Percentiles rank a stretch among this genome's conserved stretches.
These are phyloP conservation scores for Cadophora malorum DNA, from an alignment of 2,329 filamentous ascomycete species.

Conservation along the genomic window DNA sequence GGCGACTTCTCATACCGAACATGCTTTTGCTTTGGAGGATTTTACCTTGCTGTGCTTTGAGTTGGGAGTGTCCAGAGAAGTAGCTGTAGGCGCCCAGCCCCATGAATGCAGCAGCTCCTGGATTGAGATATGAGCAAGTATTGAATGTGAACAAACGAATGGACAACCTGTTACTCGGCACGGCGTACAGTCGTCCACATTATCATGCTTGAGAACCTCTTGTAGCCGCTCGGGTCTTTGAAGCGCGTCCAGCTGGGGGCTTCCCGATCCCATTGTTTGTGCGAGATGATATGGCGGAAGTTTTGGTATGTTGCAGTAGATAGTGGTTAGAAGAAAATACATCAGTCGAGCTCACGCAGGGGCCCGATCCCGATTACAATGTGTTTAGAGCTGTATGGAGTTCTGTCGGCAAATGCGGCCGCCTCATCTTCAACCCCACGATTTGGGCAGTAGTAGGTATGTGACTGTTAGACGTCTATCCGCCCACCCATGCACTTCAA, in stretches of 20 bases:
- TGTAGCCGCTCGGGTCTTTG: conserved; percentile 39
- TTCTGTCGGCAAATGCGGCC: conserved; percentile 28
- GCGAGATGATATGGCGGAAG: not conserved
- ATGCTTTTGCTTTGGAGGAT: conserved; percentile 73
- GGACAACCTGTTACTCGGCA: conserved; percentile 44
- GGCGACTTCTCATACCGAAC: conserved; percentile 75
- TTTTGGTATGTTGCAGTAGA: not conserved
- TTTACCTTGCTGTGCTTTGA: conserved; percentile 67
- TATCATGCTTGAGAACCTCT: conserved; percentile 39
- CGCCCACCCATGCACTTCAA: conserved; percentile 13
- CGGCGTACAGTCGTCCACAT: conserved; percentile 49
- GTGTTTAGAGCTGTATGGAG: not conserved
- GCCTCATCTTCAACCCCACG: conserved; percentile 20
- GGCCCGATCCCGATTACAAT: too few relatives aligned
- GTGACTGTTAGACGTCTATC: not conserved
- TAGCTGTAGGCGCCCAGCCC: conserved; percentile 81
- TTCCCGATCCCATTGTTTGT: conserved; percentile 21
- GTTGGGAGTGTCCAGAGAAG: conserved; percentile 73
- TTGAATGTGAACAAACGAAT: not conserved
- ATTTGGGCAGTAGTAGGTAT: not conserved
- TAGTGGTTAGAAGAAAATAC: not conserved
- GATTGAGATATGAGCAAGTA: conserved; percentile 12
- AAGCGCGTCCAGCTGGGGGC: conserved; percentile 33
- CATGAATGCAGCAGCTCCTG: conserved; percentile 77
- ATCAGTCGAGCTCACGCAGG: not conserved